Conservation (phyloP, 164 flowering plant species). For the Aristolochia californica region DNA sequence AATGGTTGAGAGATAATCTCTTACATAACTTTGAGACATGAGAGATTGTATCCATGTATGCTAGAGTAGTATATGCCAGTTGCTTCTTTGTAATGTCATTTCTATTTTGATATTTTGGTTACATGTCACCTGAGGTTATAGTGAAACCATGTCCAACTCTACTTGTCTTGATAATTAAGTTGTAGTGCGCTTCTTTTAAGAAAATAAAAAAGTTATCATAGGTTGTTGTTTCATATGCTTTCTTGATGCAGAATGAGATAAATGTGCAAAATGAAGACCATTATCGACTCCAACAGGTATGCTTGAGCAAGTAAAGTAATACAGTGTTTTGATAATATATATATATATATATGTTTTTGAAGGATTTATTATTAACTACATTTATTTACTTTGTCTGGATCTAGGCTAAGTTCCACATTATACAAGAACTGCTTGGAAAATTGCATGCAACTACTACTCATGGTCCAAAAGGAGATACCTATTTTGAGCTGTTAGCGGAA, state of each 20-base stretch:
- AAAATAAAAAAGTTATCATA: too few species aligned
- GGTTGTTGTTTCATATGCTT: background rate
- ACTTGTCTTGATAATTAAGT: too few species aligned
- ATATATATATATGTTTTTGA: background rate
- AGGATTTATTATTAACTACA: background rate
- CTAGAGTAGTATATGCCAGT: too few species aligned
- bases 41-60: too few species aligned
- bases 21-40: too few species aligned
- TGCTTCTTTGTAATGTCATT: too few species aligned
- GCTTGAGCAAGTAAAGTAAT: background rate
- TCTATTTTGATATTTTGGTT: too few species aligned
- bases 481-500: slow-evolving; percentile 42
- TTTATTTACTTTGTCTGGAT: slow-evolving; percentile 2
- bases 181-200: too few species aligned
- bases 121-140: too few species aligned
- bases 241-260: slow-evolving; percentile 67
- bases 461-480: slow-evolving; percentile 34
- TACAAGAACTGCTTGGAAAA: slow-evolving; percentile 86
- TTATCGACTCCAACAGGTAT: slow-evolving; percentile 92
- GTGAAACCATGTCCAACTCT: too few species aligned
- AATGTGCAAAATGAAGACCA: slow-evolving; percentile 60
- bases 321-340: background rate
- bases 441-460: slow-evolving; percentile 45
- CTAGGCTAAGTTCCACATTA: slow-evolving; percentile 88
- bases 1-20: too few species aligned